Evolutionary conservation across 805 yeast genomes (phyloP), one percentile per base, ranked within the genome.

Genomic region (Yamadazyma philogaea): DNA sequence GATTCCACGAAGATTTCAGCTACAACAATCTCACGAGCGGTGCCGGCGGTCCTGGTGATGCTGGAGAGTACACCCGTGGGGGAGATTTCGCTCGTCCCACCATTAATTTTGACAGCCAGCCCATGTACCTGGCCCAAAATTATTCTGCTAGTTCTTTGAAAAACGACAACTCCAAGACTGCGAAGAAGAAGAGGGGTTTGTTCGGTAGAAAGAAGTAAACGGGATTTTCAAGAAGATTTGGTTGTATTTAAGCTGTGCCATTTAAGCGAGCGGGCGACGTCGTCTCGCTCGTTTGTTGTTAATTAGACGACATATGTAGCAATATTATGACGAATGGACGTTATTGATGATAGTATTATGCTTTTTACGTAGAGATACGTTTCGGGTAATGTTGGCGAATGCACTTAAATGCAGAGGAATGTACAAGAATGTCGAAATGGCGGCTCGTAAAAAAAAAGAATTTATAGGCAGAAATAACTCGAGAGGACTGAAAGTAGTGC

Each of bases 1-100:
- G 85, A 42, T 87, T 87, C 79, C 97, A 69, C 76, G 85, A 50
- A 70, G 84, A 79, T 63, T 88, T 84, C 77, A 84, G 79, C 27
- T 66, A 68, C 59, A 77, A 71, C 51, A 66, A 71, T 39, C 61
- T 65, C 40, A 15, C 15, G 2, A 16, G 20, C 12, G 40, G 38
- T 4, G 40, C 35, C 10, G 44, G 21, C 67, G 70, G 18, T 1
- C 35, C 36, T 19, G 37, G 16, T 7, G 44, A 30, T 39, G 31
- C 17, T 1, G 43, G 34, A 34, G 38, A 54, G n/a, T n/a, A n/a
- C n/a, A n/a, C n/a, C n/a, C n/a, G n/a, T 32, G 57, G 51, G 46
- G 63, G 66, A 16, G 64, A 56, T 28, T 51, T 33, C 30, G 49
- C 41, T 49, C 54, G 64, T 63, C 69, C 68, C 63, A 57, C 73